Evolutionary conservation across 768 basidiomycete genomes (phyloP), one percentile per base, ranked within the genome.

Genomic region (Lactarius sanguifluus): DNA sequence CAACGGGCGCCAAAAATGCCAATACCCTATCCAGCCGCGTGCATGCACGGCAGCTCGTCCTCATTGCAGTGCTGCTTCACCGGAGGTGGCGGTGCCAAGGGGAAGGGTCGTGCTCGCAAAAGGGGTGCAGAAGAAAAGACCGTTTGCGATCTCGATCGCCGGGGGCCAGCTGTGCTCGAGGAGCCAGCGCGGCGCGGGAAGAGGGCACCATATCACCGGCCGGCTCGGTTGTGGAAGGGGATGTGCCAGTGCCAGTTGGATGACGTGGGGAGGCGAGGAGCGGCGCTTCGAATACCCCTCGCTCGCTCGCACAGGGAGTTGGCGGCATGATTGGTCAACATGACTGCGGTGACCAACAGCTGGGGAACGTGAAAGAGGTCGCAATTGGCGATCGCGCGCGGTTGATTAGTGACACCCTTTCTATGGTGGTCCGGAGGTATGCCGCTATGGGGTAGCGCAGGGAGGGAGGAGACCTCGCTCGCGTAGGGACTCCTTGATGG

Each of bases 31-130:
- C 41, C 28, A 32, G 13, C 34, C 43, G 43, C 40, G 38, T 15
- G 34, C 32, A 38, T 38, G 43, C 56, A 56, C 55, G 6, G 38
- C 47, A 32, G 8, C n/a, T 5, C 13, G 58, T 50, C 64, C 64
- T 64, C 57, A 64, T 58, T 58, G 64, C 58, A 52, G 36, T n/a
- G 20, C 12, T 30, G 15, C 50, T 25, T 52, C 50, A 52, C 50
- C 12, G 7, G 23, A 36, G 23, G 60, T 66, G 65, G 65, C 65
- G 61, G 55, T 66, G 65, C 38, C 57, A 34, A 65, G 25, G 38
- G 28, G 47, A 50, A 16, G 13, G 23, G 47, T 25, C 5, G 57
- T 50, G 50, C 30, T 47, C 20, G 10, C 23, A 10, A 28, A 16
- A 64, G 38, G 64, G 38, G 38, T 8, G 9, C 16, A 40, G 13